Percentiles rank a stretch among this genome's conserved stretches.
These are phyloP conservation scores for Asterochloris sp. DNA, from an alignment of 139 green algal genomes.

Conservation along the genomic window DNA sequence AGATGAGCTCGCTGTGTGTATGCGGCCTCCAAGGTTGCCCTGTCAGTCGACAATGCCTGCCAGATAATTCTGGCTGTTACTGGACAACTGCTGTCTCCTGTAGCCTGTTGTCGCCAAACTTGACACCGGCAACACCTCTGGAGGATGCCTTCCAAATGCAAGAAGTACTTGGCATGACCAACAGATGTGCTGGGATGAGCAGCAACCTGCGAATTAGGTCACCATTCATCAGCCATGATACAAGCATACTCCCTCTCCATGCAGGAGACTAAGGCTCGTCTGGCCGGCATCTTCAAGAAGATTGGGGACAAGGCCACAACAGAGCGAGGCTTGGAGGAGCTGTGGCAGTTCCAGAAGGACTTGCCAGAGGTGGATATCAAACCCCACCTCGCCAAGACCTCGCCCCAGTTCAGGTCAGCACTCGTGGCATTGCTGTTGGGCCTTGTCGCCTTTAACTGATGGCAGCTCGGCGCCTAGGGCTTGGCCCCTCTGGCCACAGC, in stretches of 20 bases:
- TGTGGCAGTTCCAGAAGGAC: slow-evolving; percentile 19
- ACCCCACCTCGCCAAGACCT: neutral
- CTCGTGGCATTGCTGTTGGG: neutral
- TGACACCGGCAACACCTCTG: too few species aligned
- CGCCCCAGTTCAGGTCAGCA: neutral
- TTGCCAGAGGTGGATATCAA: slow-evolving; percentile 18
- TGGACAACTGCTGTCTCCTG: too few species aligned
- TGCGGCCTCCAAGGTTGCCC: too few species aligned
- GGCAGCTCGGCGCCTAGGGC: too few species aligned
- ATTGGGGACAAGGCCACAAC: slow-evolving; percentile 49
- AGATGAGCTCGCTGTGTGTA: too few species aligned
- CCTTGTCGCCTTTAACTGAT: neutral
- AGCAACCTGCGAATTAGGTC: neutral
- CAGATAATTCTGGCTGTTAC: too few species aligned
- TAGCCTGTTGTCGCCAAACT: too few species aligned
- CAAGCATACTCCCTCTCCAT: neutral
- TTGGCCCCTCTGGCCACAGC: too few species aligned
- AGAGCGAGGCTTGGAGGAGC: slow-evolving; percentile 20
- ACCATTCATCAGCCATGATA: neutral
- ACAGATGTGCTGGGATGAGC: neutral
- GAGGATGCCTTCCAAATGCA: too few species aligned
- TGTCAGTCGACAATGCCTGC: too few species aligned
- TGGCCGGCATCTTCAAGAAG: slow-evolving; percentile 51
- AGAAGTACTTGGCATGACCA: too few species aligned
- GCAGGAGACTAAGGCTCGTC: slow-evolving; percentile 27